These are phyloP conservation scores for Colletotrichum karsti DNA, from an alignment of 2,329 filamentous ascomycete species.

Conservation along the genomic window DNA sequence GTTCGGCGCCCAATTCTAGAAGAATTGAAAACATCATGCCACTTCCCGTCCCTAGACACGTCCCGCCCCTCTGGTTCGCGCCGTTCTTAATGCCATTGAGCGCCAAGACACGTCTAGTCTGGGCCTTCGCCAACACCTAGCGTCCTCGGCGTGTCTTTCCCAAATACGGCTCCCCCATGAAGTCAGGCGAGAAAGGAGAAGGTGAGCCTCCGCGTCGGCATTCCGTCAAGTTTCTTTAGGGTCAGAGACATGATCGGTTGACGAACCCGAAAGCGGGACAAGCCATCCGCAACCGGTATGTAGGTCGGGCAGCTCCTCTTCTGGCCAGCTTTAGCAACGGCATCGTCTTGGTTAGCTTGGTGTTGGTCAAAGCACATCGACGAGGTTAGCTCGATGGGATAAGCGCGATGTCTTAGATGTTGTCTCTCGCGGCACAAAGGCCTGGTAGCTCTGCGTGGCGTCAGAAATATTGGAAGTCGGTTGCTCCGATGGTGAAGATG, in stretches of 20 bases:
- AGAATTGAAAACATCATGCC: not conserved
- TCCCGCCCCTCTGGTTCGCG: not conserved
- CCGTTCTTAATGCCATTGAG: not conserved
- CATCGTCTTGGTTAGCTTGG: not conserved
- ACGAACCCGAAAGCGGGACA: not conserved
- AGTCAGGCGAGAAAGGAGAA: not conserved
- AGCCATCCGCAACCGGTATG: not conserved
- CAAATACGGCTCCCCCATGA: not conserved
- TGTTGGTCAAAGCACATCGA: not conserved
- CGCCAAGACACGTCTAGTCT: not conserved
- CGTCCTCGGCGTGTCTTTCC: not conserved
- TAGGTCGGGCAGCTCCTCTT: not conserved
- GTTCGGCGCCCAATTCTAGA: not conserved
- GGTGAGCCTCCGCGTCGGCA: not conserved
- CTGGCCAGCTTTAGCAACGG: not conserved
- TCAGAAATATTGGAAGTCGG: not conserved
- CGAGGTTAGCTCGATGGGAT: not conserved
- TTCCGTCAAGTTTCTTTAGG: not conserved
- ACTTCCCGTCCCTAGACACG: not conserved
- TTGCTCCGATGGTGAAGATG: not conserved
- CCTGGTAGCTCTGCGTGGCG: not conserved
- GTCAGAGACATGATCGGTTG: not conserved
- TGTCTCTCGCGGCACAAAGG: conserved; percentile 2
- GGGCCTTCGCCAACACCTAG: not conserved
- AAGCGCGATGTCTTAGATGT: not conserved